Conservation (phyloP, 169 alveolate genomes). For the Babesia ovis region DNA sequence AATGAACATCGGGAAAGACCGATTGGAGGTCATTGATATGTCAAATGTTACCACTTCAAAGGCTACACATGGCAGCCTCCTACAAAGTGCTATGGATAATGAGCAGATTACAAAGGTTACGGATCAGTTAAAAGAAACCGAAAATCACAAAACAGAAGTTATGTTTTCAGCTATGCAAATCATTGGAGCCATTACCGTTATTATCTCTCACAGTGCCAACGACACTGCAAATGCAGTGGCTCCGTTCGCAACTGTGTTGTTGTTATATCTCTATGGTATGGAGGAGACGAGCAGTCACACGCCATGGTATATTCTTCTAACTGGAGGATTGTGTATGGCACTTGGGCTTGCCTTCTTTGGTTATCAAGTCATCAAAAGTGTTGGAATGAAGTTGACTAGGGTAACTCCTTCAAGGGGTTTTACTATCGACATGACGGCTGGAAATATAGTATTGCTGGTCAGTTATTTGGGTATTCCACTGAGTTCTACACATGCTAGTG, state of each 20-base stretch:
- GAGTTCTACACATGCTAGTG: slow-evolving; percentile 86
- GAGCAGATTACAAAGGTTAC: not conserved
- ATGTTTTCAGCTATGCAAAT: slow-evolving; percentile 70
- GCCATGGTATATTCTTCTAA: slow-evolving; percentile 82
- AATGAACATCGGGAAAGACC: slow-evolving; percentile 9
- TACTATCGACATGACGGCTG: slow-evolving; percentile 80
- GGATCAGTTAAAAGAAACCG: slow-evolving; percentile 3
- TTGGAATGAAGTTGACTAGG: slow-evolving; percentile 76
- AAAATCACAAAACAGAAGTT: slow-evolving; percentile 44
- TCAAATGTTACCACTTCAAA: not conserved
- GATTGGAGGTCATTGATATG: slow-evolving; percentile 11
- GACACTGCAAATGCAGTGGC: slow-evolving; percentile 87
- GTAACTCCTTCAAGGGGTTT: slow-evolving; percentile 86
- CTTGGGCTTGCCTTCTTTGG: slow-evolving; percentile 83
- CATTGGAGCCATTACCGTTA: slow-evolving; percentile 78
- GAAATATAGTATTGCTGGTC: slow-evolving; percentile 77
- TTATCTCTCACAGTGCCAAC: slow-evolving; percentile 83
- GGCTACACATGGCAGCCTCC: slow-evolving; percentile 1
- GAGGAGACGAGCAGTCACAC: slow-evolving; percentile 55
- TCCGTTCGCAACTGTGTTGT: slow-evolving; percentile 72
- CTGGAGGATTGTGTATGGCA: slow-evolving; percentile 82
- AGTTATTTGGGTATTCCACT: slow-evolving; percentile 83
- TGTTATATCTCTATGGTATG: slow-evolving; percentile 51
- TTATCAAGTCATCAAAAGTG: slow-evolving; percentile 78
- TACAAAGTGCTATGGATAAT: slow-evolving; percentile 19